phyloP scores from a whole-genome alignment of 1,139 yeast genomes.

The Suhomyces choctaworum region DNA sequence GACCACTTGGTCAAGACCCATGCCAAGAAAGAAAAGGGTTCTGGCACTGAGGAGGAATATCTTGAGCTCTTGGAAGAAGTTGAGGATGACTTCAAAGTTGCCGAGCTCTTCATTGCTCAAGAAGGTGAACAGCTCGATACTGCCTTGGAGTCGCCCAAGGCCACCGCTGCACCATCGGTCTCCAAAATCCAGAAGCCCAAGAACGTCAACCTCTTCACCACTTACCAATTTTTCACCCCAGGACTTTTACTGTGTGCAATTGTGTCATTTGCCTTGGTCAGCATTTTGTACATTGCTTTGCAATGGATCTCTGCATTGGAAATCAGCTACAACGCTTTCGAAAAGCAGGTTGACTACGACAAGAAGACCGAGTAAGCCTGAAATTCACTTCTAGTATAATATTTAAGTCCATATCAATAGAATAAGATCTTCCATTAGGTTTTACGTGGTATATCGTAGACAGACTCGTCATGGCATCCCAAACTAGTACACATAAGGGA shows the following conservation, averaged over 20 bases:
- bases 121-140: constrained; percentile 28
- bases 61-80: constrained; percentile 29
- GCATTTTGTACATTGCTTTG: constrained; percentile 55
- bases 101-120: constrained; percentile 33
- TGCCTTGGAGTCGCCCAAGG: constrained; percentile 19
- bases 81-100: constrained; percentile 35
- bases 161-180: constrained; percentile 6
- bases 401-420: no score
- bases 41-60: constrained; percentile 13
- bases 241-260: constrained; percentile 71
- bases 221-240: constrained; percentile 45
- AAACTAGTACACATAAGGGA: constrained; percentile 76
- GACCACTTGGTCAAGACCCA: constrained; percentile 12
- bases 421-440: not conserved
- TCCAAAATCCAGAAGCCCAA: constrained; percentile 7
- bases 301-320: constrained; percentile 62
- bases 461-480: not conserved
- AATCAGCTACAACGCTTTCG: constrained; percentile 71
- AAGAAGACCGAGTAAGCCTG: constrained; percentile 52
- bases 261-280: constrained; percentile 54
- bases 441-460: not conserved
- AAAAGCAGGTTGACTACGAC: constrained; percentile 61
- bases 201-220: constrained; percentile 33
- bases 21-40: constrained; percentile 14
- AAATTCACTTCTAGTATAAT: constrained; percentile 5